Conservation (phyloP, 106 monocot genomes). For the Iris macrosiphon region DNA sequence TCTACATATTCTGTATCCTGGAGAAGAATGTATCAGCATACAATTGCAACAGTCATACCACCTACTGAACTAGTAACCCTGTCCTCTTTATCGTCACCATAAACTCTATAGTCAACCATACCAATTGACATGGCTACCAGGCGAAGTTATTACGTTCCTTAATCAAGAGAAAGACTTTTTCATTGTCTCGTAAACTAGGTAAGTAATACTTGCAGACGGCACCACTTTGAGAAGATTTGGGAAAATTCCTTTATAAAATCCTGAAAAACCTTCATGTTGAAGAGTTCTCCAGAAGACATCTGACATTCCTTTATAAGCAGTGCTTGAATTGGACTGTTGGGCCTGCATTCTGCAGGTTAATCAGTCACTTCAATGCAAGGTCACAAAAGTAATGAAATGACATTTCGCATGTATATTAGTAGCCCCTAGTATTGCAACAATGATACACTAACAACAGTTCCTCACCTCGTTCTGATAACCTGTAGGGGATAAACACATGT, state of each 20-base stretch:
- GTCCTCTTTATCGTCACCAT: slow-evolving; percentile 34
- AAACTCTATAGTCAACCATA: slow-evolving; percentile 49
- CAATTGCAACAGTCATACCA: slow-evolving; percentile 10
- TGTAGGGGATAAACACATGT: slow-evolving; percentile 94
- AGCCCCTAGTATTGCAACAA: not conserved
- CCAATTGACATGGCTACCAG: slow-evolving; percentile 12
- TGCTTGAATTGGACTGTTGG: slow-evolving; percentile 32
- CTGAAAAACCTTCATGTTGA: slow-evolving; percentile 59
- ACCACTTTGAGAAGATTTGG: slow-evolving; percentile 97
- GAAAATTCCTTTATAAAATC: slow-evolving; percentile 91
- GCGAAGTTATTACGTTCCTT: slow-evolving; percentile 18
- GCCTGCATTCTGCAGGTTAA: slow-evolving; percentile 82
- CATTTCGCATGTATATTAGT: not conserved
- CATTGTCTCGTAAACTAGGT: slow-evolving; percentile 84
- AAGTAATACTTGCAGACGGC: slow-evolving; percentile 93
- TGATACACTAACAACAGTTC: not conserved
- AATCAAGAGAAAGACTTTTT: slow-evolving; percentile 72
- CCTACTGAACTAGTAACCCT: slow-evolving; percentile 18
- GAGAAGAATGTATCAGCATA: slow-evolving; percentile 2
- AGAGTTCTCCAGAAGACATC: slow-evolving; percentile 87
- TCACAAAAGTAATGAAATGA: not conserved
- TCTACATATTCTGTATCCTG: not conserved
- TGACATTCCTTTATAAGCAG: slow-evolving; percentile 67
- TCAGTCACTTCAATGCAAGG: not conserved
- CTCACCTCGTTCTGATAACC: slow-evolving; percentile 89